Percentiles rank a stretch among this genome's conserved stretches.
Conservation (phyloP, 768 basidiomycete genomes). For the Gymnopilus dilepis region DNA sequence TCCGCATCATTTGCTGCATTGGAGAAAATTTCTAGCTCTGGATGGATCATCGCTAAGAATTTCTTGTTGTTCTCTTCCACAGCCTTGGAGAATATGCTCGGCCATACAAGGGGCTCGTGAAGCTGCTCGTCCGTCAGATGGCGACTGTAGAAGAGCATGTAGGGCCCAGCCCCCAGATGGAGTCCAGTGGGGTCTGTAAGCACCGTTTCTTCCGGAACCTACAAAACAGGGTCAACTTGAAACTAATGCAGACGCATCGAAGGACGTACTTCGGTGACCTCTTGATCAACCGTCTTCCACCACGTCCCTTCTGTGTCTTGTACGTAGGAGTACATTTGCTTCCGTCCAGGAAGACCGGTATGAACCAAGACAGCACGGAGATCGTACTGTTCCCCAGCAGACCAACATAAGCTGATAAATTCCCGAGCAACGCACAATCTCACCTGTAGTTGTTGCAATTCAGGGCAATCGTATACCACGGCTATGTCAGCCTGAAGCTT, state of each 20-base stretch:
- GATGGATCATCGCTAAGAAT: conserved; percentile 38
- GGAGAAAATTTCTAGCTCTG: conserved; percentile 36
- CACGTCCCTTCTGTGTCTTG: conserved; percentile 64
- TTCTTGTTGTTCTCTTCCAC: conserved; percentile 42
- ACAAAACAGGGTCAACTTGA: background rate
- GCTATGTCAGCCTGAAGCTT: conserved; percentile 49
- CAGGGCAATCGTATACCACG: conserved; percentile 62
- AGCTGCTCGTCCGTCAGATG: conserved; percentile 42
- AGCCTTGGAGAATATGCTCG: conserved; percentile 37
- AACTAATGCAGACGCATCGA: background rate
- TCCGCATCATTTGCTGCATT: conserved; percentile 15
- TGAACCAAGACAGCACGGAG: conserved; percentile 80
- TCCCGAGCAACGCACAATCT: conserved; percentile 21
- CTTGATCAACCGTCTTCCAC: conserved; percentile 83
- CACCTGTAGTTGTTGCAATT: conserved; percentile 66
- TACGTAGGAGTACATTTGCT: conserved; percentile 80
- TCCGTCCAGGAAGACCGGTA: conserved; percentile 78
- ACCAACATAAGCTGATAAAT: background rate
- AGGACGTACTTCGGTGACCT: conserved; percentile 61
- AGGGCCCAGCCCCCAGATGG: conserved; percentile 79
- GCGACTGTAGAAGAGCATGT: conserved; percentile 73
- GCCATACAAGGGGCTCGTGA: conserved; percentile 43
- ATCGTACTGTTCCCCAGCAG: conserved; percentile 62
- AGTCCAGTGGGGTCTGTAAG: conserved; percentile 72
- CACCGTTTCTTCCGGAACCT: conserved; percentile 77